Percentiles rank a stretch among this genome's conserved stretches.
These are phyloP conservation scores for Malus sylvestris DNA, from an alignment of 306 rosid genomes.

Conservation along the genomic window DNA sequence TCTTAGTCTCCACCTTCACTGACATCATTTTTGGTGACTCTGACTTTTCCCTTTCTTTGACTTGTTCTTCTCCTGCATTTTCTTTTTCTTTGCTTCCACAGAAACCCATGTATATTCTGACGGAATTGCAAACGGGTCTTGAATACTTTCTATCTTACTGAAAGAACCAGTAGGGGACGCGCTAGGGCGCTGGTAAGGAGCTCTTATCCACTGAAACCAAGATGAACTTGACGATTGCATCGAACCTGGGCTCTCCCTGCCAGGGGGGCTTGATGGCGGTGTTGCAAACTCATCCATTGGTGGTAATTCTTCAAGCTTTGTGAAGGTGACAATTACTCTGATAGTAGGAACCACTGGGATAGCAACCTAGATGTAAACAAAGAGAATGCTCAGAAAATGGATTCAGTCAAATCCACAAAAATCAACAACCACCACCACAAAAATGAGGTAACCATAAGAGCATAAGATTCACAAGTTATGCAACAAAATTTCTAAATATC, in stretches of 20 bases:
- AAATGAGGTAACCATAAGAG: background rate
- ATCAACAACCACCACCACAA: background rate
- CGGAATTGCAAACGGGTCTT: conserved; percentile 87
- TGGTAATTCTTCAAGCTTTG: conserved; percentile 83
- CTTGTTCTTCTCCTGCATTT: conserved; percentile 87
- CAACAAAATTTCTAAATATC: background rate
- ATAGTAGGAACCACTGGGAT: conserved; percentile 97
- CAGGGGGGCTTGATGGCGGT: conserved; percentile 83
- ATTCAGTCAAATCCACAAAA: background rate
- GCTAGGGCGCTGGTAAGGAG: conserved; percentile 68
- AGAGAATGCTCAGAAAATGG: background rate
- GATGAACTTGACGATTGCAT: conserved; percentile 47
- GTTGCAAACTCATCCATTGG: conserved; percentile 78
- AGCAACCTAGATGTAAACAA: conserved; percentile 62
- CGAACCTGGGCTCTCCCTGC: conserved; percentile 57
- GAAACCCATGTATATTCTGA: conserved; percentile 76
- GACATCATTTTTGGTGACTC: conserved; percentile 34
- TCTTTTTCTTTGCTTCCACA: conserved; percentile 80
- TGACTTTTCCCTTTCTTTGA: conserved; percentile 77
- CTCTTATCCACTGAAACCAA: conserved; percentile 98
- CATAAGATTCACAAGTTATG: background rate
- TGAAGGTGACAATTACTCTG: conserved; percentile 79
- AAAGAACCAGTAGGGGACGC: conserved; percentile 48
- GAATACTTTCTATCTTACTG: conserved; percentile 73
- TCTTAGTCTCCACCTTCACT: background rate